Conservation (phyloP, 2,329 filamentous ascomycete genomes). For the Claviceps capensis region DNA sequence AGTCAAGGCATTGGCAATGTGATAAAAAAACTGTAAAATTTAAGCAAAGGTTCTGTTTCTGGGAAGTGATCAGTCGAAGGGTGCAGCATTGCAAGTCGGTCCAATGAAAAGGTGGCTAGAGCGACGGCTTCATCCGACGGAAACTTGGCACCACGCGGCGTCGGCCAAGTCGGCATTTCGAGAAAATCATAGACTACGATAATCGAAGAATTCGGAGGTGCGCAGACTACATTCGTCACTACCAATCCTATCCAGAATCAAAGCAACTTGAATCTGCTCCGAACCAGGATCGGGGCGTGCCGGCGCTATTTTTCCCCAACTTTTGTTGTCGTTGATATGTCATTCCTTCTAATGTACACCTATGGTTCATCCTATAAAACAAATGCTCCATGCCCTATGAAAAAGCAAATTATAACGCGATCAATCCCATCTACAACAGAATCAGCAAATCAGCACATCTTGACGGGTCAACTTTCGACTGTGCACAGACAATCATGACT, state of each 20-base stretch:
- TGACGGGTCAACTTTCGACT: no score
- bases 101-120: not conserved
- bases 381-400: conserved; percentile 3
- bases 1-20: not conserved
- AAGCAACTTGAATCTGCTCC: not conserved
- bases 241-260: not conserved
- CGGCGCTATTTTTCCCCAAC: not conserved
- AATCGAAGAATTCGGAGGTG: not conserved
- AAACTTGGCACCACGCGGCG: not conserved
- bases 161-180: not conserved
- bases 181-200: not conserved
- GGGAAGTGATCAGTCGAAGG: not conserved
- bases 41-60: not conserved
- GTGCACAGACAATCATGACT: conserved; percentile 16
- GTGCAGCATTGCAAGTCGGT: not conserved
- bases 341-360: conserved; percentile 2
- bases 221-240: not conserved
- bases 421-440: conserved; percentile 6
- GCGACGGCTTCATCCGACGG: not conserved
- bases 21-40: not conserved
- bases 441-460: not conserved
- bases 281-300: not conserved
- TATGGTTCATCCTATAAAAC: conserved; percentile 2
- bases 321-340: not conserved
- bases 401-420: not conserved